A percentile compares a stretch with the other conserved stretches of the same genome.
phyloP scores from a whole-genome alignment of 495 filamentous ascomycete genomes.

The Aspergillus sparsus region DNA sequence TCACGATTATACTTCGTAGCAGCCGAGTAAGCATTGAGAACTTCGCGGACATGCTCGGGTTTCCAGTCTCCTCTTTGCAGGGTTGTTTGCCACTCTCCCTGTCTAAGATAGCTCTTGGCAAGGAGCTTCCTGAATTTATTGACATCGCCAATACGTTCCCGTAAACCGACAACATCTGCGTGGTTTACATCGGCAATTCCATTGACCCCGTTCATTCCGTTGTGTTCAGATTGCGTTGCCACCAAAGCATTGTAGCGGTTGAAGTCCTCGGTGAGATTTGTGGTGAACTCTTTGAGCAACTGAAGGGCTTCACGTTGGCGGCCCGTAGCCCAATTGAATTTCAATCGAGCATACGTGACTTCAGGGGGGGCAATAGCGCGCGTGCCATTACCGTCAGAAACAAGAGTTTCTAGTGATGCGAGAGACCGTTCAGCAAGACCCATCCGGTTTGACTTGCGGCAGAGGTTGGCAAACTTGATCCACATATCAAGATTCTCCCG shows the following conservation, averaged over 20 bases:
- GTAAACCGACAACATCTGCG: conserved; percentile 38
- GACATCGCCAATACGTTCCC: conserved; percentile 46
- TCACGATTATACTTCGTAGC: conserved; percentile 88
- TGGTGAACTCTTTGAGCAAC: conserved; percentile 79
- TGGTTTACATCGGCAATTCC: conserved; percentile 54
- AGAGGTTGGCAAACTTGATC: conserved; percentile 98
- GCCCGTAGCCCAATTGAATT: conserved; percentile 87
- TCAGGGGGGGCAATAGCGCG: conserved; percentile 64
- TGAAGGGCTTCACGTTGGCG: conserved; percentile 71
- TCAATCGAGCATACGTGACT: conserved; percentile 87
- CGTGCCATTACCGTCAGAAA: conserved; percentile 55
- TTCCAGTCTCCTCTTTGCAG: conserved; percentile 85
- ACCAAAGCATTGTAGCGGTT: conserved; percentile 58
- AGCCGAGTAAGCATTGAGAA: conserved; percentile 81
- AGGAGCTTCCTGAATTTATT: conserved; percentile 67
- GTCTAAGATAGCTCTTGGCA: conserved; percentile 90
- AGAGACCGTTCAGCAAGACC: conserved; percentile 97
- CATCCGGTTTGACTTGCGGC: conserved; percentile 90
- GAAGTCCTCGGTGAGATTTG: conserved; percentile 72
- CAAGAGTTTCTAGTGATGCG: conserved; percentile 69
- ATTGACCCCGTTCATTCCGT: conserved; percentile 60
- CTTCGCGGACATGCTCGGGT: conserved; percentile 63
- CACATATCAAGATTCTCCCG: conserved; percentile 96
- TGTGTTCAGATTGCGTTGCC: conserved; percentile 43
- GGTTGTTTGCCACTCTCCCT: conserved; percentile 91